A percentile compares a stretch with the other conserved stretches of the same genome.
phyloP scores from a whole-genome alignment of 345 rosid species.

The Citrus maxima region DNA sequence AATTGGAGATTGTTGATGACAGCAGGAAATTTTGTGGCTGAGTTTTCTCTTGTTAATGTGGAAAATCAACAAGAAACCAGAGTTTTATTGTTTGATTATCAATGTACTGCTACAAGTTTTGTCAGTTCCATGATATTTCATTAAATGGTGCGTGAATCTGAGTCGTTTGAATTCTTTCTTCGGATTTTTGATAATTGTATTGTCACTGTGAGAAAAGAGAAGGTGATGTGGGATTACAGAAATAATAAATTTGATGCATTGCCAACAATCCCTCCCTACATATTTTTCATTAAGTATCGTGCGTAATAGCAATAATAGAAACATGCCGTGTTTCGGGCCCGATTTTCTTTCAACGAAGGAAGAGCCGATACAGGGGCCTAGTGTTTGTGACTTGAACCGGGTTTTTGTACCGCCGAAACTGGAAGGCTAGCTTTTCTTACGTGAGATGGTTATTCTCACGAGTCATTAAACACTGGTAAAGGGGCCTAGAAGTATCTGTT shows the following conservation, averaged over 20 bases:
- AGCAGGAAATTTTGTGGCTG: slow-evolving; percentile 13
- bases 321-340: background rate
- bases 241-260: background rate
- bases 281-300: background rate
- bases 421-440: too few relatives aligned
- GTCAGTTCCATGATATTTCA: background rate
- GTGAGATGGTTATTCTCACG: too few relatives aligned
- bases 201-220: background rate
- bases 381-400: too few relatives aligned
- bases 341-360: background rate
- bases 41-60: slow-evolving; percentile 11
- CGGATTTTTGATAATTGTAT: background rate
- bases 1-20: slow-evolving; percentile 19
- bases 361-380: background rate
- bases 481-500: too few relatives aligned
- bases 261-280: background rate
- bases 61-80: slow-evolving; percentile 7
- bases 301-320: too few relatives aligned
- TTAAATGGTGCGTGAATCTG: background rate
- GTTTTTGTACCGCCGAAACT: too few relatives aligned
- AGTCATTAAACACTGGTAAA: too few relatives aligned
- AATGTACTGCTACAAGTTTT: background rate
- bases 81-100: background rate
- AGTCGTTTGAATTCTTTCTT: background rate
- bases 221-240: background rate